Evolutionary conservation across 2,329 filamentous ascomycete genomes (phyloP), one percentile per base, ranked within the genome.

Genomic region (Trichoderma sp.): DNA sequence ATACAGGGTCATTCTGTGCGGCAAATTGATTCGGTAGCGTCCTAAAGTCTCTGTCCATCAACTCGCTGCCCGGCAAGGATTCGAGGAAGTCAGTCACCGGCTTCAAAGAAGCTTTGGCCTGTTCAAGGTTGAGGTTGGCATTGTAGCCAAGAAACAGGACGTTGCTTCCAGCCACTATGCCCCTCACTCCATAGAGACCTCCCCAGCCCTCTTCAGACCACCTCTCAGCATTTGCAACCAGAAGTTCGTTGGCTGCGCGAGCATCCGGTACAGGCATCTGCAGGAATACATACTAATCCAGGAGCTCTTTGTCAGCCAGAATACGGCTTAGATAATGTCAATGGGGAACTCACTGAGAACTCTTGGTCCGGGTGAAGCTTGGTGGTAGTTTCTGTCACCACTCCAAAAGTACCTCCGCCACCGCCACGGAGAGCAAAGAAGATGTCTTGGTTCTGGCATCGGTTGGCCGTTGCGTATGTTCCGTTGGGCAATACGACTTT

Each of bases 361-460:
- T 52, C 27, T 9, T 59, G 65, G 37, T 67, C 65, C 25, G 58
- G 39, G 15, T 58, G 50, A 32, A 68, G 59, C 29, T 29, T 58
- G 35, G 70, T 68, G 32, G 75, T 76, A n/a, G 75, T 74, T 70
- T 86, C 83, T 5, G 76, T 72, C 32, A 81, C 80, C 4, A 82
- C 76, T 1, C 80, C 81, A 70, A 78, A 82, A 1, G 80, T 82
- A 53, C 76, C 80, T 4, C 76, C 76, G 19, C 82, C 81, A 2
- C 80, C 83, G 6, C 83, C 84, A 29, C 80, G 75, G 15, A 85
- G 74, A 1, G 83, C 83, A 79, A 83, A 84, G 76, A 82, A 85
- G 1, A 86, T 75, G 42, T 85, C 83, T 1, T 75, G 66, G 68
- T 85, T 78, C 25, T 77, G 72, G n/a, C 73, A 78, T 29, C 77